A percentile compares a stretch with the other conserved stretches of the same genome.
These are phyloP conservation scores for Bacterosira constricta DNA, from an alignment of 108 stramenopile species.

Conservation along the genomic window DNA sequence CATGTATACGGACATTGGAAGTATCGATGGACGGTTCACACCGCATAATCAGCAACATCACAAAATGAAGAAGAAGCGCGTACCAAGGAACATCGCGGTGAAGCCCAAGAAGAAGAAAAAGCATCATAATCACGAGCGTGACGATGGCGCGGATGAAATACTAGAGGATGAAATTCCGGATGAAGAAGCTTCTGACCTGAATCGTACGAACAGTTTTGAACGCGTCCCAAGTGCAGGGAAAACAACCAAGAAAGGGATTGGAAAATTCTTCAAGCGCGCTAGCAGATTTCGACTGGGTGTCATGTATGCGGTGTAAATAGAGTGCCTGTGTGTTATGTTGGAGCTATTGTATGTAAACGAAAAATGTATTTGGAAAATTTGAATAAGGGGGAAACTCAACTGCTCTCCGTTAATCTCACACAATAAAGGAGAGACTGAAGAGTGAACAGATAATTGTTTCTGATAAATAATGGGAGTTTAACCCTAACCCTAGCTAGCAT, in stretches of 20 bases:
- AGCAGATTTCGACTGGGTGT: background rate
- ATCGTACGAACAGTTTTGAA: background rate
- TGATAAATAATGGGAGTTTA: too few relatives aligned
- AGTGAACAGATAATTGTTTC: too few relatives aligned
- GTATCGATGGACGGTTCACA: conserved; percentile 32
- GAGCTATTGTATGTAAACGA: background rate
- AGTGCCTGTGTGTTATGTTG: background rate
- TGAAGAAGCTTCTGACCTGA: background rate
- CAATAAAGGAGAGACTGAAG: too few relatives aligned
- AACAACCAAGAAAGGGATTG: background rate
- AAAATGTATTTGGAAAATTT: background rate
- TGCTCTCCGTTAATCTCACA: too few relatives aligned
- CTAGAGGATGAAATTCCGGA: background rate
- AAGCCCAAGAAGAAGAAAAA: conserved; percentile 15
- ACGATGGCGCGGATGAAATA: background rate
- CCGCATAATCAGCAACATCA: background rate
- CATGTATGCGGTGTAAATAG: background rate
- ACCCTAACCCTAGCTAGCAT: too few relatives aligned
- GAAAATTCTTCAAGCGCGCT: background rate
- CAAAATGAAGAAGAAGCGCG: background rate
- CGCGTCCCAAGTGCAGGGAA: background rate
- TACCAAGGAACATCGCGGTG: conserved; percentile 28
- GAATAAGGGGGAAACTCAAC: too few relatives aligned
- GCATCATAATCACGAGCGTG: background rate
- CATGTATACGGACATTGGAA: background rate